phyloP scores from a whole-genome alignment of 2,329 filamentous ascomycete genomes.

The Spiromastix sp. region DNA sequence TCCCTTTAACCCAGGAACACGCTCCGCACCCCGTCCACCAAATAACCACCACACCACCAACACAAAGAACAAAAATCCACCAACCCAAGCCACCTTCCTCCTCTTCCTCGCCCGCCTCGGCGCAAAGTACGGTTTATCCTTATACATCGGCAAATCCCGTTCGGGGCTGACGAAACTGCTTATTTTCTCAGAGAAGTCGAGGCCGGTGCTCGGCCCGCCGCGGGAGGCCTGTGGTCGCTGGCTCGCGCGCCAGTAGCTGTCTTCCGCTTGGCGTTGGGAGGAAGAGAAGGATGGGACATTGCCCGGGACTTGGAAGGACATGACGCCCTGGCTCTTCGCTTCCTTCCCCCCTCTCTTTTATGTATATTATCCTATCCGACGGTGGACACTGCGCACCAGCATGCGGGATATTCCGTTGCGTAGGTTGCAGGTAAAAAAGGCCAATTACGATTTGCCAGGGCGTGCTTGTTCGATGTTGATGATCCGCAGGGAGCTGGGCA shows the following conservation, averaged over 20 bases:
- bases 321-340: no score
- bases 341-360: no score
- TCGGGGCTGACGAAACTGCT: slow-evolving; percentile 53
- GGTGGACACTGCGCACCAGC: no score
- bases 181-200: slow-evolving; percentile 51
- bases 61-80: slow-evolving; percentile 46
- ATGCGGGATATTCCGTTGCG: background rate
- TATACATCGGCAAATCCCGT: slow-evolving; percentile 82
- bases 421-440: background rate
- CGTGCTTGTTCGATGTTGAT: no score
- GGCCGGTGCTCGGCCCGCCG: slow-evolving; percentile 22
- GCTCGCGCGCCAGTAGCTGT: slow-evolving; percentile 53
- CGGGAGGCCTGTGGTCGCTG: slow-evolving; percentile 9
- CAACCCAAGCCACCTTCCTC: slow-evolving; percentile 50
- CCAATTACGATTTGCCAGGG: no score
- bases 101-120: slow-evolving; percentile 46
- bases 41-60: slow-evolving; percentile 56
- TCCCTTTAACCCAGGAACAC: no score
- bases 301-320: slow-evolving; percentile 54
- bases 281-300: slow-evolving; percentile 60
- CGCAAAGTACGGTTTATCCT: slow-evolving; percentile 83
- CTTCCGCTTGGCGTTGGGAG: slow-evolving; percentile 55
- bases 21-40: slow-evolving; percentile 8
- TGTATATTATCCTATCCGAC: no score
- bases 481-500: no score